Base-by-base conservation (phyloP, 768 basidiomycete species). In the Kwoniella mangroviensis region DNA sequence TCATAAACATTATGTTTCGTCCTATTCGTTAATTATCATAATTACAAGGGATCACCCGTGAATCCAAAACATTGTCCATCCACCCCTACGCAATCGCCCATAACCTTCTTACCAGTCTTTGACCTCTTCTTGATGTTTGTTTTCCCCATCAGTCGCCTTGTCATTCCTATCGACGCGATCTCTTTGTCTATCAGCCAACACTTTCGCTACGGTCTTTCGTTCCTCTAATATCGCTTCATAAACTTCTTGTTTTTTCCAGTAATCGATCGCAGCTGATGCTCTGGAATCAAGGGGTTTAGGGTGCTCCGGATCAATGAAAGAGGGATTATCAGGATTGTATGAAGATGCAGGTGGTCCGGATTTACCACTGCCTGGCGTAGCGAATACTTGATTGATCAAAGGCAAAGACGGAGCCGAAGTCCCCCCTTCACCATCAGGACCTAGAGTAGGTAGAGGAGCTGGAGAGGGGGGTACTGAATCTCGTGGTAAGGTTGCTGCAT, bases 161-260 rank as follows among this genome's bases (percentile, higher is more conserved):
- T 43, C 68, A 11, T 49, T 45, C 41, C 69, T 65, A 28, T 56
- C 63, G 3, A 34, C 53, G n/a, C 56, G 56, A 42, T 54, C 63
- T 57, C 45, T 52, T 65, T 75, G 74, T 22, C 63, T 65, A 22
- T 53, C 58, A 11, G 71, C 61, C 17, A 75, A 15, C 1, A 51
- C 61, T 4, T 28, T 28, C 2, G 74, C 74, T 22, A 19, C 69
- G 10, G 34, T 69, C 45, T 63, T 70, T 59, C 74, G 59, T 28
- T 62, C 66, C 13, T 51, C 63, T 19, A 75, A 22, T 0, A 69
- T 15, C 4, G 43, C 45, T 4, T 75, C 66, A 41, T 70, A 75
- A 17, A 54, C 56, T 7, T 65, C 69, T 28, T 49, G 59, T 61
- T 72, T 75, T 12, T 60, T 63, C 71, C 71, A 75, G 26, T 63